These are phyloP conservation scores for Lentinula sp. DNA, from an alignment of 768 basidiomycete species.

Conservation along the genomic window DNA sequence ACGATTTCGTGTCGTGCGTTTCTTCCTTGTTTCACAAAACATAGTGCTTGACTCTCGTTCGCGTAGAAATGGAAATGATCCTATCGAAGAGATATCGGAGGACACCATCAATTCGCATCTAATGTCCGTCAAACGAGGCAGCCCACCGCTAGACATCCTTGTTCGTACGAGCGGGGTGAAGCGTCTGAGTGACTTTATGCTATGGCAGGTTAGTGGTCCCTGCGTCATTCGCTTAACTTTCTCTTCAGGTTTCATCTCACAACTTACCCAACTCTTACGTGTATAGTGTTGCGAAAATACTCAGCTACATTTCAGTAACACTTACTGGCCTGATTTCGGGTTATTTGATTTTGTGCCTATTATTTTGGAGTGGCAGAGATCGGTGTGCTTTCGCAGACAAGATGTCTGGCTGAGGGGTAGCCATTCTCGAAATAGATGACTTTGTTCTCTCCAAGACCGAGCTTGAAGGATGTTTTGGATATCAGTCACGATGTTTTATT, in stretches of 20 bases:
- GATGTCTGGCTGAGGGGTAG: not conserved
- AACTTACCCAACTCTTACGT: not conserved
- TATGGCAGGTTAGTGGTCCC: slow-evolving; percentile 80
- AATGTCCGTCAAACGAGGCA: slow-evolving; percentile 56
- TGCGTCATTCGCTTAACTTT: not conserved
- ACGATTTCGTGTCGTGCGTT: not conserved
- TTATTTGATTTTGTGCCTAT: slow-evolving; percentile 83
- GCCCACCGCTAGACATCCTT: slow-evolving; percentile 83
- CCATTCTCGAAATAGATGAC: too few relatives aligned
- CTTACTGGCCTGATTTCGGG: slow-evolving; percentile 94
- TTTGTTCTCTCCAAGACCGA: too few relatives aligned
- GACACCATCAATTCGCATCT: slow-evolving; percentile 61
- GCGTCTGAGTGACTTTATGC: slow-evolving; percentile 81
- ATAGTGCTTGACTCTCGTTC: not conserved
- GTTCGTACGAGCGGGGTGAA: slow-evolving; percentile 90
- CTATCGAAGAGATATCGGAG: slow-evolving; percentile 45
- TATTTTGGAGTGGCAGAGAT: slow-evolving; percentile 73
- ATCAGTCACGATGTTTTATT: too few relatives aligned
- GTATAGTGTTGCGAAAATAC: slow-evolving; percentile 73
- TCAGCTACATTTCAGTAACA: slow-evolving; percentile 78
- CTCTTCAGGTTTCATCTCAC: too few relatives aligned
- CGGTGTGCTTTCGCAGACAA: not conserved
- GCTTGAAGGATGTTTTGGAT: too few relatives aligned
- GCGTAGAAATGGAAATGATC: too few relatives aligned
- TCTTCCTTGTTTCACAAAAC: not conserved